A percentile compares a stretch with the other conserved stretches of the same genome.
phyloP scores from a whole-genome alignment of 2,329 filamentous ascomycete species.

The Fusarium nisikadoi region DNA sequence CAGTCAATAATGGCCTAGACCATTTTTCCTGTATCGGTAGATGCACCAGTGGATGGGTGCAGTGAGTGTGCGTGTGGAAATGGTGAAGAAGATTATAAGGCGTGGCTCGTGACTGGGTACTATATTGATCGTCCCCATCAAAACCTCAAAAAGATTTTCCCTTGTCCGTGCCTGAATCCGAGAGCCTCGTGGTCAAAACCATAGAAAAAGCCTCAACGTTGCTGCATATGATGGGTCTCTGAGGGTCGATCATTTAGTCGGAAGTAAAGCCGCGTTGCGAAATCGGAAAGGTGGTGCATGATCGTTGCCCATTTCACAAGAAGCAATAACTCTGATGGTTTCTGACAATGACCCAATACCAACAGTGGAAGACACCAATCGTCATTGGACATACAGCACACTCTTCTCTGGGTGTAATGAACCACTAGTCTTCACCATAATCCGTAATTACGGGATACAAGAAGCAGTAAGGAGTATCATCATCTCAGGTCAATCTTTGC shows the following conservation, averaged over 20 bases:
- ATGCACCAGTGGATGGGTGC: slow-evolving; percentile 1
- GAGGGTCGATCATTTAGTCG: slow-evolving; percentile 7
- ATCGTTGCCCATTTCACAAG: neutral
- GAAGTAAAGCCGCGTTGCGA: slow-evolving; percentile 23
- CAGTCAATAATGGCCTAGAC: slow-evolving; percentile 17
- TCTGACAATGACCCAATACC: slow-evolving; percentile 4
- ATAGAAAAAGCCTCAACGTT: slow-evolving; percentile 28
- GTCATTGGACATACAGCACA: neutral
- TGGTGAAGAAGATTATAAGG: neutral
- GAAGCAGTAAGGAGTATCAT: neutral
- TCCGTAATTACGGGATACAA: slow-evolving; percentile 14
- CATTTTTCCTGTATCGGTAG: slow-evolving; percentile 1
- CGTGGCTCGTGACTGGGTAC: neutral
- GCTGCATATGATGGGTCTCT: slow-evolving; percentile 23
- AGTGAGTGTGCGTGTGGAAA: neutral
- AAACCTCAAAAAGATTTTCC: neutral
- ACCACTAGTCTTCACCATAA: neutral
- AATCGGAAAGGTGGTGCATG: slow-evolving; percentile 13
- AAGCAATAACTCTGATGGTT: neutral
- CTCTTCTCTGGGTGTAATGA: neutral
- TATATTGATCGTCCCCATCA: neutral
- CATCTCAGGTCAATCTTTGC: slow-evolving; percentile 22
- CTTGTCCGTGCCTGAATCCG: slow-evolving; percentile 1
- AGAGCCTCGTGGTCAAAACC: neutral
- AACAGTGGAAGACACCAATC: neutral